phyloP scores from a whole-genome alignment of 768 basidiomycete genomes.

The Mycena indigotica region DNA sequence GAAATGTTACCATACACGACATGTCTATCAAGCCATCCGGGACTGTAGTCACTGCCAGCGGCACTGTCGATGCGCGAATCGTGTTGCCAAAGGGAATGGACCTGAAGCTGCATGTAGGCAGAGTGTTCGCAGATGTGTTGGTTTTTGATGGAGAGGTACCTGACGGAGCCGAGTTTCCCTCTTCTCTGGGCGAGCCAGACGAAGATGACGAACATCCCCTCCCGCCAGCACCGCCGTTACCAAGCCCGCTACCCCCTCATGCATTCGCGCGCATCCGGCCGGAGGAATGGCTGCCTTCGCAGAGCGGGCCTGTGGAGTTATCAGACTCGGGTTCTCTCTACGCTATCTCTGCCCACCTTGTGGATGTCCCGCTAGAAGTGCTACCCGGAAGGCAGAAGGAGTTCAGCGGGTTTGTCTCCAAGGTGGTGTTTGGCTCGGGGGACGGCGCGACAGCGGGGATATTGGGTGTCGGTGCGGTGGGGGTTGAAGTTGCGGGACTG shows the following conservation, averaged over 20 bases:
- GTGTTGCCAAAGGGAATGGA: conserved; percentile 73
- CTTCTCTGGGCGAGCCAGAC: neutral
- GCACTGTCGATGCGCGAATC: conserved; percentile 63
- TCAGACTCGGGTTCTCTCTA: conserved; percentile 48
- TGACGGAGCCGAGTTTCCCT: conserved; percentile 22
- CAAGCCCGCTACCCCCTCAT: conserved; percentile 65
- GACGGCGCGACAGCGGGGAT: conserved; percentile 72
- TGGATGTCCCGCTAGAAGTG: conserved; percentile 76
- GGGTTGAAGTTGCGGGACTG: conserved; percentile 60
- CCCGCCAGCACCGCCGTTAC: conserved; percentile 53
- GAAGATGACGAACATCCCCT: conserved; percentile 3
- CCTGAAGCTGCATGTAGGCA: conserved; percentile 61
- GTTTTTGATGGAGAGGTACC: conserved; percentile 76
- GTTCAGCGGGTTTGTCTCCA: conserved; percentile 75
- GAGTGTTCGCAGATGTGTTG: conserved; percentile 73
- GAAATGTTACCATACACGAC: conserved; percentile 70
- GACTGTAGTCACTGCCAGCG: conserved; percentile 63
- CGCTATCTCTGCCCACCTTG: conserved; percentile 63
- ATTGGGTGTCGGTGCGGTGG: conserved; percentile 62
- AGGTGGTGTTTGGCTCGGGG: conserved; percentile 63
- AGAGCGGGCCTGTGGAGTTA: conserved; percentile 37
- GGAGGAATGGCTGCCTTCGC: conserved; percentile 62
- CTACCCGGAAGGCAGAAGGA: conserved; percentile 76
- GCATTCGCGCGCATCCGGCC: conserved; percentile 80
- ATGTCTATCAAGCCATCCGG: conserved; percentile 68